Percentiles rank a stretch among this genome's conserved stretches.
Evolutionary conservation across 2,329 filamentous ascomycete genomes (phyloP).

Genomic region (Aspergillus luchuensis): DNA sequence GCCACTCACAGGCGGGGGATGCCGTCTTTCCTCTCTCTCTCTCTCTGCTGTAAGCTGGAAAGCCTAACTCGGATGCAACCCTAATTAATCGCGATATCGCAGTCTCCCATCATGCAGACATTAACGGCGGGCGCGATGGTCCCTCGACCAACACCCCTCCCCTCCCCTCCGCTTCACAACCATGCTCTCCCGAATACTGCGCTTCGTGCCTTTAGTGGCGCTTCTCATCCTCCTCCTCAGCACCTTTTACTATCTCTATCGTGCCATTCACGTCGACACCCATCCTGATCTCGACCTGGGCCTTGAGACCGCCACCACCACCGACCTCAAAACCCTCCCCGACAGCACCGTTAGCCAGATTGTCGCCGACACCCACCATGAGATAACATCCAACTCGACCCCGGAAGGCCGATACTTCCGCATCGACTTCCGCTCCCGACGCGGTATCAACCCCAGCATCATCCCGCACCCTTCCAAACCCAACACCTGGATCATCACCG

Average conservation of each 20-base stretch:
- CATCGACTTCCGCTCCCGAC: conserved; percentile 50
- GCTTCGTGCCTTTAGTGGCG: conserved; percentile 1
- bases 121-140: not conserved
- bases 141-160: not conserved
- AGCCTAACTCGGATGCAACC: conserved; percentile 1
- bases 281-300: not conserved
- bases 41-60: too few relatives aligned
- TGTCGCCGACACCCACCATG: conserved; percentile 21
- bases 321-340: not conserved
- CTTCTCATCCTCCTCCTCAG: not conserved
- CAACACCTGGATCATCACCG: conserved; percentile 56
- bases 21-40: not conserved
- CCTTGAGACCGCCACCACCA: not conserved
- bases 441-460: conserved; percentile 58
- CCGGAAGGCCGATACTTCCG: conserved; percentile 51
- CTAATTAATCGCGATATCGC: conserved; percentile 4
- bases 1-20: not conserved
- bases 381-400: conserved; percentile 53
- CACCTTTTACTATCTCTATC: not conserved
- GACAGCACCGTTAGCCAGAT: not conserved
- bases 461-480: conserved; percentile 56
- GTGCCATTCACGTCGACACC: not conserved
- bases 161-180: not conserved
- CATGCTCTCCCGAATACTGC: conserved; percentile 1
- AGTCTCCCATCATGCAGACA: not conserved